Evolutionary conservation across 2,329 filamentous ascomycete species (phyloP).

Genomic region (Cladosporium sphaerospermum): DNA sequence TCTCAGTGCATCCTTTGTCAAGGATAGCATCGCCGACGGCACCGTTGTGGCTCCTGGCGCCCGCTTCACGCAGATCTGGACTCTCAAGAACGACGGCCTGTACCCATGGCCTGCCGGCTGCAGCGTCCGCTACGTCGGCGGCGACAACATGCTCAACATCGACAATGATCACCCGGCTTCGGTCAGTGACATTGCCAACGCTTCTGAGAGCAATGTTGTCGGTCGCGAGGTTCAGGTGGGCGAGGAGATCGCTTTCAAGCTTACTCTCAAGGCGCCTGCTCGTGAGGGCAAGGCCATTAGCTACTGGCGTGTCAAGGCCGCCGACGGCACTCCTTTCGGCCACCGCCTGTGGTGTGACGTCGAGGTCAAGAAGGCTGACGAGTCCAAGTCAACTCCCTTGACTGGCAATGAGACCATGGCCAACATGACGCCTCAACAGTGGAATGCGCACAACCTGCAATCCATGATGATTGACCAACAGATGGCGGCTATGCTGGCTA

Average conservation of each 20-base stretch:
- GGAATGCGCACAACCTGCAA: not conserved
- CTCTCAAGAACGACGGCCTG: constrained; percentile 76
- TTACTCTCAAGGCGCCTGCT: constrained; percentile 72
- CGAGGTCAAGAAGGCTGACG: constrained; percentile 47
- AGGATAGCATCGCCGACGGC: constrained; percentile 74
- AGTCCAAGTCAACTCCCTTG: constrained; percentile 10
- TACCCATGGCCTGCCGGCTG: constrained; percentile 80
- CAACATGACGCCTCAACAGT: not conserved
- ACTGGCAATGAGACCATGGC: not conserved
- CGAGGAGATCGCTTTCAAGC: constrained; percentile 72
- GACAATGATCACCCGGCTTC: constrained; percentile 75
- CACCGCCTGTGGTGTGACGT: constrained; percentile 95
- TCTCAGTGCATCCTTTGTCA: constrained; percentile 64
- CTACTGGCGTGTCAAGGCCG: constrained; percentile 89
- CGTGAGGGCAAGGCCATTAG: constrained; percentile 78
- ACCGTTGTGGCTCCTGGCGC: constrained; percentile 63
- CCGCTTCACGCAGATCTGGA: constrained; percentile 86
- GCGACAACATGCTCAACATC: constrained; percentile 92
- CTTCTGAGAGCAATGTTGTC: constrained; percentile 76
- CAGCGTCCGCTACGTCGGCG: constrained; percentile 83
- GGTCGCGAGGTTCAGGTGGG: constrained; percentile 63
- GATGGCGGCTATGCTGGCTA: not conserved
- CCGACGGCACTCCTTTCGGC: constrained; percentile 76
- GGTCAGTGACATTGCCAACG: constrained; percentile 66
- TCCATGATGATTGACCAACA: not conserved